Evolutionary conservation across 2,329 filamentous ascomycete genomes (phyloP), one percentile per base, ranked within the genome.

Genomic region (Scopulariopsis brevicaulis): DNA sequence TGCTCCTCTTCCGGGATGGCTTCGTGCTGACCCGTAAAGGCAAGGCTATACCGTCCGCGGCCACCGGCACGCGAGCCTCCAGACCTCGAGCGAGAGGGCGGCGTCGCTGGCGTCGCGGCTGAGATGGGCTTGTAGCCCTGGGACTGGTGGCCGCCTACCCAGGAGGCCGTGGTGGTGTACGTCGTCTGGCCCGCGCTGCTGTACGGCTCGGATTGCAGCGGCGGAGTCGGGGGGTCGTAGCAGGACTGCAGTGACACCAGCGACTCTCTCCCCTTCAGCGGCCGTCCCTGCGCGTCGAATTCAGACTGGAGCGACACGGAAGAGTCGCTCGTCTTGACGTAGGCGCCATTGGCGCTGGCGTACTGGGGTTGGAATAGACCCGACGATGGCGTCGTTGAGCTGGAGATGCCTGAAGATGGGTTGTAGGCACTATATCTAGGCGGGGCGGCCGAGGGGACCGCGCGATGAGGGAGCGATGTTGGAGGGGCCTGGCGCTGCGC

Each of bases 1-100:
- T 75, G 73, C 22, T 70, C 69, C 51, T 79, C 73, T 55, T 77
- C 71, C 7, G 65, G 60, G 8, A 70, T 71, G 11, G 68, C 63
- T 5, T 67, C 65, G 14, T 61, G 59, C 7, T 58, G 34, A 11
- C 50, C 51, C 4, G 55, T 34, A 40, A 56, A 56, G 15, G 25
- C 55, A 22, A 56, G 24, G 12, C 40, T 50, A 20, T 56, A 50
- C 15, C 55, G 25, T 18, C 20, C 20, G 56, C 68, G 67, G 48
- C 64, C 64, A 11, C 66, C 56, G 32, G 60, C 62, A 52, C 66
- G 67, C 50, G 62, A 62, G 20, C 61, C 59, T 57, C 60, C 64
- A 1, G 70, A 68, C 15, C 65, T 59, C 6, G 60, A 57, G 25
- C 65, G 62, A 14, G 64, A 58, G 15, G 46, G 50, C 12, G 32